Evolutionary conservation across 2,329 filamentous ascomycete species (phyloP).

Genomic region (Venturia pyrina): DNA sequence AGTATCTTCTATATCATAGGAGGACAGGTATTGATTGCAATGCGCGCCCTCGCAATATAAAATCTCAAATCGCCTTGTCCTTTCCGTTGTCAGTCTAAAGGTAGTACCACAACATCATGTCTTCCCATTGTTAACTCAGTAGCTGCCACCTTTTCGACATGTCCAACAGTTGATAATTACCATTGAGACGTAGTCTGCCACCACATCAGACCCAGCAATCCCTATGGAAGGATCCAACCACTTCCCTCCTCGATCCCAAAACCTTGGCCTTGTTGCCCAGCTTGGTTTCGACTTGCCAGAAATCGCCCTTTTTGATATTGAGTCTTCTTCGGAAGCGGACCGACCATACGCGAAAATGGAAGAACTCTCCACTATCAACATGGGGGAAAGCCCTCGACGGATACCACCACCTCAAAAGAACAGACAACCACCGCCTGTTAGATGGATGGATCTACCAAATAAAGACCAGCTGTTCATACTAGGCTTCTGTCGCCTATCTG

Average conservation of each 20-base stretch:
- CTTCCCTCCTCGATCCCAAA: not conserved
- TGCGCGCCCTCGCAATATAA: not conserved
- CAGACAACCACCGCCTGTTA: slow-evolving; percentile 15
- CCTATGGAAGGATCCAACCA: not conserved
- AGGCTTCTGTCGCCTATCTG: slow-evolving; percentile 57
- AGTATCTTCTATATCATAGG: not conserved
- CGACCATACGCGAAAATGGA: not conserved
- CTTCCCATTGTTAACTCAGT: not conserved
- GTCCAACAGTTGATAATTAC: too few species aligned
- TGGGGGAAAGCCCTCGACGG: not conserved
- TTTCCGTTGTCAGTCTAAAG: not conserved
- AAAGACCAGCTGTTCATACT: slow-evolving; percentile 60
- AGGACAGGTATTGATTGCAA: not conserved
- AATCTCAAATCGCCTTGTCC: not conserved
- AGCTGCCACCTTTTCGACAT: too few species aligned
- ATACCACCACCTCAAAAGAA: not conserved
- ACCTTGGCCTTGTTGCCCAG: not conserved
- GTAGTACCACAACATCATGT: not conserved
- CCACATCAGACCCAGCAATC: not conserved
- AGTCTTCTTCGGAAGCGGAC: not conserved
- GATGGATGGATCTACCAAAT: slow-evolving; percentile 55
- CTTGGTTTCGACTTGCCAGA: not conserved
- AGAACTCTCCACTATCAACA: not conserved
- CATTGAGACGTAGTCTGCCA: not conserved
- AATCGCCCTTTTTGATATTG: not conserved